Evolutionary conservation across 148 eudicot species (phyloP).

Genomic region (Vaccinium vitisidaea): DNA sequence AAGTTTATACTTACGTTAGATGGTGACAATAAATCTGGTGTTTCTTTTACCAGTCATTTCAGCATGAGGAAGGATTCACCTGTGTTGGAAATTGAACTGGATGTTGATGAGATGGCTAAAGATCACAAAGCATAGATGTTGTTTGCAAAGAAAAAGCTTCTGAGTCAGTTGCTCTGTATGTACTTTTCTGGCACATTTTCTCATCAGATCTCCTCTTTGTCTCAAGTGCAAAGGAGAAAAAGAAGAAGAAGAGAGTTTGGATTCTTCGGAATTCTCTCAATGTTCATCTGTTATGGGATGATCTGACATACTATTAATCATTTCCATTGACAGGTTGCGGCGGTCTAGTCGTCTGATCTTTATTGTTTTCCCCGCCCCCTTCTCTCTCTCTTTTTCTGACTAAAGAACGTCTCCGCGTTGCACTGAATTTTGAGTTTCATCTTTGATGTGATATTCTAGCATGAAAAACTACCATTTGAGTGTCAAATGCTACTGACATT

Average conservation of each 20-base stretch:
- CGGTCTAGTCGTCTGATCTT: neutral
- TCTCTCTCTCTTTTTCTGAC: neutral
- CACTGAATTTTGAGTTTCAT: neutral
- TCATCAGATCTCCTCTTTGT: neutral
- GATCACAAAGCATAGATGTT: conserved; percentile 51
- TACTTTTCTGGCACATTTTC: neutral
- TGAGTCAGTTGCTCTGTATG: conserved; percentile 18
- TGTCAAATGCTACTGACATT: neutral
- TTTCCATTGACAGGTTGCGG: neutral
- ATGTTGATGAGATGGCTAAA: conserved; percentile 90
- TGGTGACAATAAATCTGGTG: neutral
- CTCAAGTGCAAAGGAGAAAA: neutral
- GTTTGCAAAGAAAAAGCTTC: neutral
- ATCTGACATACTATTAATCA: neutral
- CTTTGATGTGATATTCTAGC: neutral
- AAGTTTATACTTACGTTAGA: neutral
- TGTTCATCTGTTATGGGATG: neutral
- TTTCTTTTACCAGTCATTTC: conserved; percentile 30
- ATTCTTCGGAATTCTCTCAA: neutral
- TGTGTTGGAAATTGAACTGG: conserved; percentile 79
- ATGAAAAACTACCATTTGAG: neutral
- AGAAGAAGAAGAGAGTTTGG: conserved; percentile 13
- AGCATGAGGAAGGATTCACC: conserved; percentile 56
- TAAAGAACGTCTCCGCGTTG: neutral
- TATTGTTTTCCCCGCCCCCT: neutral